These are phyloP conservation scores for Gossypium gossypioides DNA, from an alignment of 441 rosid genomes.

Conservation along the genomic window DNA sequence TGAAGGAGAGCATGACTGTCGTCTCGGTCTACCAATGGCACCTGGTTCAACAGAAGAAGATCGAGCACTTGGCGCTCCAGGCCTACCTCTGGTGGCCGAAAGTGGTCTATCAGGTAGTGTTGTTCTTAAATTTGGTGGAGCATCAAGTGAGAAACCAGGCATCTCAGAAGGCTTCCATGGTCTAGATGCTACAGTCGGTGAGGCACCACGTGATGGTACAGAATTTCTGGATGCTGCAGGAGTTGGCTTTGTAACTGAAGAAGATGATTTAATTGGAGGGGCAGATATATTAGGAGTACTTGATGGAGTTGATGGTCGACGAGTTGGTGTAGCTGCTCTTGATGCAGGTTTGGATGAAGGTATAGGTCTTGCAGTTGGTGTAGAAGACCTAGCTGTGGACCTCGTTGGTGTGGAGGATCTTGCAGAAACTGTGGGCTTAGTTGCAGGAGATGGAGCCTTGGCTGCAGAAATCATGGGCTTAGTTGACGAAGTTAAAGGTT, in stretches of 20 bases:
- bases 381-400: slow-evolving; percentile 65
- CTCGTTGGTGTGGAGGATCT: slow-evolving; percentile 71
- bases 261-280: slow-evolving; percentile 48
- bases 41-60: slow-evolving; percentile 82
- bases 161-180: slow-evolving; percentile 96
- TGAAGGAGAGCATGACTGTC: slow-evolving; percentile 94
- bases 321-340: slow-evolving; percentile 78
- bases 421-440: slow-evolving; percentile 41
- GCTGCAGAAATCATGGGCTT: slow-evolving; percentile 23
- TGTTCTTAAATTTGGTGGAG: slow-evolving; percentile 93
- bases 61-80: slow-evolving; percentile 80
- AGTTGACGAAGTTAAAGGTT: slow-evolving; percentile 23
- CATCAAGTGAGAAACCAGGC: slow-evolving; percentile 92
- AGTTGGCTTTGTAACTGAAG: slow-evolving; percentile 38
- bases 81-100: slow-evolving; percentile 87
- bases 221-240: slow-evolving; percentile 44
- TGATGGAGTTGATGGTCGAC: slow-evolving; percentile 52
- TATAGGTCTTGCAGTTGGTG: slow-evolving; percentile 69
- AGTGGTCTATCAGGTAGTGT: slow-evolving; percentile 75
- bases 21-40: slow-evolving; percentile 56
- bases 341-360: slow-evolving; percentile 59
- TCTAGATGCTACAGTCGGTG: slow-evolving; percentile 69
- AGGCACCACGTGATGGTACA: slow-evolving; percentile 52
- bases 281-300: slow-evolving; percentile 39
- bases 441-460: slow-evolving; percentile 24